Base-by-base conservation (phyloP, 495 filamentous ascomycete species). In the Aspergillus olivimuriae region DNA sequence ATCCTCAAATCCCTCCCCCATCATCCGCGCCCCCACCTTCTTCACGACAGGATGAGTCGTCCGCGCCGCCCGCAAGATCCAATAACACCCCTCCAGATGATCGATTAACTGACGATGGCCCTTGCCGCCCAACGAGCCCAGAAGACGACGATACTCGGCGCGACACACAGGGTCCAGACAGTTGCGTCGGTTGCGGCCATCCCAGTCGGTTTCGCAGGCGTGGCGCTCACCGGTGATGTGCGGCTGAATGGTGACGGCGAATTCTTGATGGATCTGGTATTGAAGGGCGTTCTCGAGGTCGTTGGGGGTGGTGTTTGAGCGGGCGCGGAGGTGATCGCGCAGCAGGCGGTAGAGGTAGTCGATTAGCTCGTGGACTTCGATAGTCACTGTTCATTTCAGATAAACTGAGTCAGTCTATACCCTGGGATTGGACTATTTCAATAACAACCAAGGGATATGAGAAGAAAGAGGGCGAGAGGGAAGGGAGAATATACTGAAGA, bases 31-130 rank as follows among this genome's bases (percentile, higher is more conserved):
- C 9, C 38, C 20, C 34, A 60, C 51, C 16, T 42, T 34, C 3
- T 34, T 33, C 12, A 60, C 53, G 2, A 17, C 41, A 1, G 70
- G 63, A 44, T 73, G 71, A 5, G 66, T 70, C 38, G 52, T 55
- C 8, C 64, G 53, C 41, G 57, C 53, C 5, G 62, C 65, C 1
- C 71, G 57, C 15, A 75, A 53, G 11, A 73, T 50, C 71, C 69
- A 68, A 18, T 62, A 57, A 14, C 32, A 48, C 7, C 38, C 35
- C 46, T 75, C 71, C 21, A 65, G 39, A 3, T 33, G 16, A 5
- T 58, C 49, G 18, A 63, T 51, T 3, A 51, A 12, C 22, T 50
- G 41, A 11, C 40, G 11, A 34, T 46, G 56, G 19, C 39, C 56
- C 42, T 16, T 26, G 7, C 41, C 37, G 3, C 35, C 44, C 11